Conservation (phyloP, 2,329 filamentous ascomycete species). For the Neobulgaria alba region DNA sequence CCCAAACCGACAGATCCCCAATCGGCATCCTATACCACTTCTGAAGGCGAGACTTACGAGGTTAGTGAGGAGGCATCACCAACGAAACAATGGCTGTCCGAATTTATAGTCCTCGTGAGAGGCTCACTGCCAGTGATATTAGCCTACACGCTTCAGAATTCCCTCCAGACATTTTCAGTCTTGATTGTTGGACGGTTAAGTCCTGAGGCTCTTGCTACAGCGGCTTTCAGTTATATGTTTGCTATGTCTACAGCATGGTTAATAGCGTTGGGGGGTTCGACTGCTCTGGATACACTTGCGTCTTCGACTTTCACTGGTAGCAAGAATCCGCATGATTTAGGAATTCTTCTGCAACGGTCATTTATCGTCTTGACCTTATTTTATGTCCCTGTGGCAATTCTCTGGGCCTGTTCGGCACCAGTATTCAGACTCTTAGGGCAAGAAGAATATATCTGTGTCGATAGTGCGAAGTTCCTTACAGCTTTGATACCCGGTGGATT, state of each 20-base stretch:
- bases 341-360: conserved; percentile 67
- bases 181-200: conserved; percentile 73
- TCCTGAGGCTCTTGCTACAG: conserved; percentile 69
- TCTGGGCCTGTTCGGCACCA: conserved; percentile 69
- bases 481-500: conserved; percentile 72
- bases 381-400: conserved; percentile 61
- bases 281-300: conserved; percentile 76
- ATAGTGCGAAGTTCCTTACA: conserved; percentile 65
- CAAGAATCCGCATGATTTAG: conserved; percentile 68
- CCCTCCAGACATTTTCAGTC: conserved; percentile 73
- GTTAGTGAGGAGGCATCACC: conserved; percentile 18
- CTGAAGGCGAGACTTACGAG: conserved; percentile 21
- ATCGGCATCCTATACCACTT: conserved; percentile 4
- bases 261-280: conserved; percentile 76
- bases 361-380: conserved; percentile 64
- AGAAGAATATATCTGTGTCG: conserved; percentile 64
- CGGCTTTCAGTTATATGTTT: conserved; percentile 90
- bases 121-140: conserved; percentile 71
- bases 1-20: conserved; percentile 13
- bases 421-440: conserved; percentile 70
- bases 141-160: conserved; percentile 80
- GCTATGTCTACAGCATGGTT: conserved; percentile 85
- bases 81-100: conserved; percentile 35
- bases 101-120: conserved; percentile 60
- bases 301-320: conserved; percentile 77